Base-by-base conservation (phyloP, 2,329 filamentous ascomycete species). In the Colletotrichum theobromicola region DNA sequence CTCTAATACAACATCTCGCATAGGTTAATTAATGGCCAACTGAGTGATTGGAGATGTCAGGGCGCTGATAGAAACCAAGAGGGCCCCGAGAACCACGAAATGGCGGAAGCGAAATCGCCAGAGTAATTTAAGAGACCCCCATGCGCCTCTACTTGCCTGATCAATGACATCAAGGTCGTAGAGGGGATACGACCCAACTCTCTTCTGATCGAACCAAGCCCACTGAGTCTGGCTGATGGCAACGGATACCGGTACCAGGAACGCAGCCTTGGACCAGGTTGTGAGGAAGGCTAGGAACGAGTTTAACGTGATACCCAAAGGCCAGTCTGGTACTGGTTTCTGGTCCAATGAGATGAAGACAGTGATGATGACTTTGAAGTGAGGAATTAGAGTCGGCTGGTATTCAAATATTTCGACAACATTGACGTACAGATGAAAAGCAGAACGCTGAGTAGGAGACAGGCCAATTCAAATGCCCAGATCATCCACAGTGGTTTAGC, bases 151-250 rank as follows among this genome's bases (percentile, higher is more conserved):
- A 28, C 76, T 77, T 12, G 74, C 74, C 24, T 73, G 60, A 60
- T 77, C 76, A 4, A 77, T 53, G 7, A 73, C n/a, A 2, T 72
- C 28, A 16, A 77, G 68, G 63, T 77, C 74, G 13, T 62, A 24
- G 15, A 77, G 32, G 8, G 76, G 66, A n/a, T 69, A 15, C 24
- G 46, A n/a, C n/a, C n/a, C n/a, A n/a, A n/a, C n/a, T n/a, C 12
- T 53, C 26, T 66, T 60, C 4, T 37, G 32, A 16, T 34, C 32
- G 32, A 77, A 74, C 75, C 75, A 77, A 3, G 46, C 70, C 76
- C 75, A 77, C 50, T 76, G 64, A 30, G 57, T 21, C 55, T 76
- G 76, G 46, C 76, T 70, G 28, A 78, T 77, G 42, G 70, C 65
- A 28, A 70, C 55, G 8, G 63, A 60, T 7, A 77, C 64, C 2